phyloP scores from a whole-genome alignment of 192 early-diverging fungal species.

The Mortierella antarctica region DNA sequence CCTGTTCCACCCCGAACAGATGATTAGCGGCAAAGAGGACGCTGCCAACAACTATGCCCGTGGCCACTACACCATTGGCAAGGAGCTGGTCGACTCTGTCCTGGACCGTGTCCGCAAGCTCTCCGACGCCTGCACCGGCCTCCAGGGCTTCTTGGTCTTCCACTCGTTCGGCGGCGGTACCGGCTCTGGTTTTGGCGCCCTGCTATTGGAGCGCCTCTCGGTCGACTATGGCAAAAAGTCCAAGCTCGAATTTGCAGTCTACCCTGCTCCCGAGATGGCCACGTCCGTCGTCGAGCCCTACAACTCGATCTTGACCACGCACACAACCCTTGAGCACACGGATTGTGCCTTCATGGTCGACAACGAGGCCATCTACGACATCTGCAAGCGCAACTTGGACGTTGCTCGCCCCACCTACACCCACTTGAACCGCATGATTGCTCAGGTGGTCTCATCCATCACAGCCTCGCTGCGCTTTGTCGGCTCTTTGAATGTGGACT shows the following conservation, averaged over 20 bases:
- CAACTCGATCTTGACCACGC: constrained; percentile 99
- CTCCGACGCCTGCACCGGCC: constrained; percentile 97
- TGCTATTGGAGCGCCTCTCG: constrained; percentile 97
- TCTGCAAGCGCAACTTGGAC: constrained; percentile 98
- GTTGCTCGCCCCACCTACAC: constrained; percentile 97
- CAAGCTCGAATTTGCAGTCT: constrained; percentile 99
- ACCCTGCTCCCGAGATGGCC: constrained; percentile 97
- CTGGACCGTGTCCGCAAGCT: constrained; percentile 98
- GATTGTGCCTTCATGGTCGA: constrained; percentile 99
- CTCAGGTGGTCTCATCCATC: constrained; percentile 99
- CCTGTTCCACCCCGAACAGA: constrained; percentile 85
- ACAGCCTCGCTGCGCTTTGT: constrained; percentile 99
- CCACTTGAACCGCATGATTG: constrained; percentile 97
- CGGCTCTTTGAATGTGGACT: constrained; percentile 98
- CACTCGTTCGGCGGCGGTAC: constrained; percentile 99
- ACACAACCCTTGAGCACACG: constrained; percentile 98
- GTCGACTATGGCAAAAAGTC: constrained; percentile 99
- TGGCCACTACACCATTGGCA: constrained; percentile 99
- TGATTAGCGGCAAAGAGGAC: constrained; percentile 99
- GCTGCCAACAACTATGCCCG: constrained; percentile 99
- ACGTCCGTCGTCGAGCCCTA: constrained; percentile 98
- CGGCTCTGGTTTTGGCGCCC: constrained; percentile 98
- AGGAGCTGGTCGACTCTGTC: constrained; percentile 97
- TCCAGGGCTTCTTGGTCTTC: constrained; percentile 99
- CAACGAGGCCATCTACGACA: constrained; percentile 99